Conservation (phyloP, 2,329 filamentous ascomycete genomes). For the Trichoderma harzianum region DNA sequence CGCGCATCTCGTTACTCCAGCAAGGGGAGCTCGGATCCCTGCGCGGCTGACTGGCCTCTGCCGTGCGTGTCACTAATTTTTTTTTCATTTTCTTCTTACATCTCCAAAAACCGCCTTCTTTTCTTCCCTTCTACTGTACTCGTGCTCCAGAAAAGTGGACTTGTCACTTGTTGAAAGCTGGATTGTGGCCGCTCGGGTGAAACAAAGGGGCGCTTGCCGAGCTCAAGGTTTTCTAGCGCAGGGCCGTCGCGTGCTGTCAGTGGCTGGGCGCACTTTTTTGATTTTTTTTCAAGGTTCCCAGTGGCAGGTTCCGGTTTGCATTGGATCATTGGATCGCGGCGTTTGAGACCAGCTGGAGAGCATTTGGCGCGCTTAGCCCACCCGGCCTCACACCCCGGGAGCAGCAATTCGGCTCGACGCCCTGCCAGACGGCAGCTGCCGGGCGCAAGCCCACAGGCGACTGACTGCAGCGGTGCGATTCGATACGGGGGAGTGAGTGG, state of each 20-base stretch:
- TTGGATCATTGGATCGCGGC: neutral
- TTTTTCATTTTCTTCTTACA: neutral
- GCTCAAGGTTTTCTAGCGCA: slow-evolving; percentile 14
- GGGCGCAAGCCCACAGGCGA: neutral
- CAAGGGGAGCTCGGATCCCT: slow-evolving; percentile 12
- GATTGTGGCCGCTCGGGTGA: neutral
- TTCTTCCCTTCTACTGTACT: neutral
- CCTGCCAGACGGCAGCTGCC: slow-evolving; percentile 6
- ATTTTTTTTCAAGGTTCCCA: neutral
- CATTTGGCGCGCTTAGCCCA: neutral
- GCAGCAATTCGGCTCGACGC: slow-evolving; percentile 2
- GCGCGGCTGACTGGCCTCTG: slow-evolving; percentile 13
- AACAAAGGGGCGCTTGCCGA: neutral
- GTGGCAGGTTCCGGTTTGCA: neutral
- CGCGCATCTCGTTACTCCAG: slow-evolving; percentile 10
- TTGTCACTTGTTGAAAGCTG: neutral
- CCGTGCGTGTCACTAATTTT: slow-evolving; percentile 9
- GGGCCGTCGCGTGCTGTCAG: slow-evolving; percentile 11
- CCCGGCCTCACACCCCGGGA: neutral
- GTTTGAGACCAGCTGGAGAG: neutral
- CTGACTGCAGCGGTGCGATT: neutral
- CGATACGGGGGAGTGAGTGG: neutral
- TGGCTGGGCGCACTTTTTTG: slow-evolving; percentile 7
- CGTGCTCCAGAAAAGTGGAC: neutral
- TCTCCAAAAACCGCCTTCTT: neutral